Evolutionary conservation across 2,329 filamentous ascomycete genomes (phyloP).

Genomic region (Venturia carpophila): DNA sequence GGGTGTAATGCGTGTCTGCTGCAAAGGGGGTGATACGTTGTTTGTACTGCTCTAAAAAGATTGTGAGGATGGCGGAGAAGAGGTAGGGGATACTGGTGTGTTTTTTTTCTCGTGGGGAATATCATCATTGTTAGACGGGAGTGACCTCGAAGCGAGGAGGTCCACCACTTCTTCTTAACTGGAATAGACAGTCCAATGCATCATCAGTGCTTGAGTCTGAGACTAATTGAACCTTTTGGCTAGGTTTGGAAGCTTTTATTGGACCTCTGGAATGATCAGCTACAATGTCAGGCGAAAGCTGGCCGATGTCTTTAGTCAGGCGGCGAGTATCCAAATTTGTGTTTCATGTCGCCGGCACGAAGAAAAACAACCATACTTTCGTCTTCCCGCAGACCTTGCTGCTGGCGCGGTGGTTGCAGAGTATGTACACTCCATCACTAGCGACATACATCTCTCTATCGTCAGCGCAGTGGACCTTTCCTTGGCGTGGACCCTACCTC

Average conservation of each 20-base stretch:
- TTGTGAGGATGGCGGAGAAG: constrained; percentile 1
- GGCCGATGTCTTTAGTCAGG: no score
- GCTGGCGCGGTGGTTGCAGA: neutral
- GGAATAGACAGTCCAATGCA: neutral
- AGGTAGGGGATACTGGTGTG: neutral
- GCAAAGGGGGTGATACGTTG: neutral
- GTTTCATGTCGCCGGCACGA: neutral
- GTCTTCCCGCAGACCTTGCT: neutral
- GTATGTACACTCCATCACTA: neutral
- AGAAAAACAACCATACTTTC: neutral
- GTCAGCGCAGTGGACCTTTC: neutral
- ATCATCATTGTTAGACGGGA: no score
- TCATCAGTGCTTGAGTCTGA: neutral
- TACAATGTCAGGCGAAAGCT: no score
- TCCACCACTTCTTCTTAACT: neutral
- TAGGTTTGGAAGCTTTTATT: neutral
- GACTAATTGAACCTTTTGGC: neutral
- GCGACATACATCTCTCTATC: neutral
- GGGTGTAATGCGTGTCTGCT: neutral
- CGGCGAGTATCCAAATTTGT: no score
- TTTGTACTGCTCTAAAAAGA: neutral
- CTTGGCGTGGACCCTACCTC: neutral
- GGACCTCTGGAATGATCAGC: neutral
- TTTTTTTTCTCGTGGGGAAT: neutral
- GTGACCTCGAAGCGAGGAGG: neutral